Percentiles rank a stretch among this genome's conserved stretches.
Evolutionary conservation across 2,329 filamentous ascomycete species (phyloP).

Genomic region (Pseudocercospora pini-densiflorae): DNA sequence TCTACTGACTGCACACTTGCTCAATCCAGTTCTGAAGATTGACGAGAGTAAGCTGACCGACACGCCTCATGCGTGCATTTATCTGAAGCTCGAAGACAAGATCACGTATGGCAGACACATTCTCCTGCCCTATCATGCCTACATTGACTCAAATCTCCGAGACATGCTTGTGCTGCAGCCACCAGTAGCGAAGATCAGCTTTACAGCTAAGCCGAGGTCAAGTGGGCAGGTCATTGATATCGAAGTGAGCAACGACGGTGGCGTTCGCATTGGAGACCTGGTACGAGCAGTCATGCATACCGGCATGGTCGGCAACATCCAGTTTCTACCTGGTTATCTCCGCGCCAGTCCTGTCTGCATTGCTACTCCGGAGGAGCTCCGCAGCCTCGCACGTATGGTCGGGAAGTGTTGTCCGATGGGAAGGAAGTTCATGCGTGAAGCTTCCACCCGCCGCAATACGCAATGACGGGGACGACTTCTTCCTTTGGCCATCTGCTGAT

Average conservation of each 20-base stretch:
- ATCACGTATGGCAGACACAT: not conserved
- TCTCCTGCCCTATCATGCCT: not conserved
- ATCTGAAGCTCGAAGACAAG: not conserved
- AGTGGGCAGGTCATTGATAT: not conserved
- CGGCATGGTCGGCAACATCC: not conserved
- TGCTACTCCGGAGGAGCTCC: not conserved
- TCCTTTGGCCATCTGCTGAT: not conserved
- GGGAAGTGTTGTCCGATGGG: not conserved
- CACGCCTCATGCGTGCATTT: not conserved
- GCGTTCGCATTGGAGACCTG: not conserved
- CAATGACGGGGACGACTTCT: not conserved
- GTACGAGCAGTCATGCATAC: not conserved
- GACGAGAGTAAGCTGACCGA: not conserved
- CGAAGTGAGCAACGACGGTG: not conserved
- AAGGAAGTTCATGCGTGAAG: not conserved
- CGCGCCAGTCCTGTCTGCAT: not conserved
- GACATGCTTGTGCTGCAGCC: not conserved
- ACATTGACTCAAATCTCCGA: not conserved
- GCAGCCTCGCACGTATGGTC: not conserved
- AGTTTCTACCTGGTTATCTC: not conserved
- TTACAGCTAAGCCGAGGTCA: not conserved
- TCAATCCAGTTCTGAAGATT: not conserved
- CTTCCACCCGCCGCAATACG: not conserved
- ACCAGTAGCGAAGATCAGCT: not conserved
- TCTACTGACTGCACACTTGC: not conserved